phyloP scores from a whole-genome alignment of 176 grass and related monocot genomes.

The Ensete glaucum region DNA sequence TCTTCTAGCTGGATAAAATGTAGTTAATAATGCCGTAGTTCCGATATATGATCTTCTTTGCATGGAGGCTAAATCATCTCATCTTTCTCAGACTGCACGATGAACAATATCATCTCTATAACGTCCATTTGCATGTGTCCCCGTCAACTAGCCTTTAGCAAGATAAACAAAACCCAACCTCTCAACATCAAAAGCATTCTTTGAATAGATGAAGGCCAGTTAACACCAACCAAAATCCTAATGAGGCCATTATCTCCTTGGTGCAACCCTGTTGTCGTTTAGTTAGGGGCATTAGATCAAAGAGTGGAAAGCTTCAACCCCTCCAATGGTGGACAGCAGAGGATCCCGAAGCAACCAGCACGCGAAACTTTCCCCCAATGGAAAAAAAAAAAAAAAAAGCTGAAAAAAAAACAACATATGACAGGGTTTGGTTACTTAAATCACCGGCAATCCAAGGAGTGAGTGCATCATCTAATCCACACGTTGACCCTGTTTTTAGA shows the following conservation, averaged over 20 bases:
- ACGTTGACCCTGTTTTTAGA: slow-evolving; percentile 10
- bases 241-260: slow-evolving; percentile 7
- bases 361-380: not conserved
- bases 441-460: not conserved
- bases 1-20: no score
- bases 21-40: no score
- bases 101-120: no score
- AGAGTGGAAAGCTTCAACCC: not conserved
- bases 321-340: not conserved
- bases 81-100: no score
- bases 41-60: no score
- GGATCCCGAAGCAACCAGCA: not conserved
- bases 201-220: not conserved
- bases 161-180: not conserved
- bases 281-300: not conserved
- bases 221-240: not conserved
- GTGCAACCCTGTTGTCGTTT: slow-evolving; percentile 4
- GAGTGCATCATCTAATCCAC: not conserved
- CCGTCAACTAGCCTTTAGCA: not conserved
- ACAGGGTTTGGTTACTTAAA: not conserved
- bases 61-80: no score
- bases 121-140: no score
- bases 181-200: not conserved
- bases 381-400: not conserved
- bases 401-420: not conserved